These are phyloP conservation scores for Spathaspora sp. DNA, from an alignment of 805 yeast genomes.

Conservation along the genomic window DNA sequence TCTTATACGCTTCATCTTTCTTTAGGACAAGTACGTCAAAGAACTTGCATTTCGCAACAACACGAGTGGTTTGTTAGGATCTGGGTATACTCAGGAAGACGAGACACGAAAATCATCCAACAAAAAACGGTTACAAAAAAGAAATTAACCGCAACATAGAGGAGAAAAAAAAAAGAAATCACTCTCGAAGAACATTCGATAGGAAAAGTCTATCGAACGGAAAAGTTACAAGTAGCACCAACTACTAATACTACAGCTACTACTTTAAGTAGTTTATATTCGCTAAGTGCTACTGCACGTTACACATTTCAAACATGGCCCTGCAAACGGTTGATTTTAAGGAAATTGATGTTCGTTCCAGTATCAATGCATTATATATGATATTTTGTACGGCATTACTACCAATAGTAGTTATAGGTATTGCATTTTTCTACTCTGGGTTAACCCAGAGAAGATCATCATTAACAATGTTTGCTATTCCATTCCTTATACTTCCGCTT, in stretches of 20 bases:
- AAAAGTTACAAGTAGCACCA: neutral
- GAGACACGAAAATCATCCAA: too few relatives aligned
- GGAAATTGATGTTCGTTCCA: slow-evolving; percentile 5
- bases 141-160: too few relatives aligned
- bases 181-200: too few relatives aligned
- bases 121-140: too few relatives aligned
- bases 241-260: neutral
- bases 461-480: slow-evolving; percentile 36
- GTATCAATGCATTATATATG: slow-evolving; percentile 25
- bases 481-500: slow-evolving; percentile 27
- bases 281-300: neutral
- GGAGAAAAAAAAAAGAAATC: too few relatives aligned
- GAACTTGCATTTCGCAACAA: too few relatives aligned
- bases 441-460: slow-evolving; percentile 41
- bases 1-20: too few relatives aligned
- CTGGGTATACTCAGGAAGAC: too few relatives aligned
- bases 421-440: slow-evolving; percentile 40
- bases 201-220: neutral
- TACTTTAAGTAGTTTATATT: neutral
- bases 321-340: neutral
- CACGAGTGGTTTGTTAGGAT: too few relatives aligned
- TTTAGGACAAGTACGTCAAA: too few relatives aligned
- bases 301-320: neutral
- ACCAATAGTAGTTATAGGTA: slow-evolving; percentile 30
- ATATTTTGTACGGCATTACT: slow-evolving; percentile 30